These are phyloP conservation scores for Wickerhamiella brachini DNA, from an alignment of 805 yeast genomes.

Conservation along the genomic window DNA sequence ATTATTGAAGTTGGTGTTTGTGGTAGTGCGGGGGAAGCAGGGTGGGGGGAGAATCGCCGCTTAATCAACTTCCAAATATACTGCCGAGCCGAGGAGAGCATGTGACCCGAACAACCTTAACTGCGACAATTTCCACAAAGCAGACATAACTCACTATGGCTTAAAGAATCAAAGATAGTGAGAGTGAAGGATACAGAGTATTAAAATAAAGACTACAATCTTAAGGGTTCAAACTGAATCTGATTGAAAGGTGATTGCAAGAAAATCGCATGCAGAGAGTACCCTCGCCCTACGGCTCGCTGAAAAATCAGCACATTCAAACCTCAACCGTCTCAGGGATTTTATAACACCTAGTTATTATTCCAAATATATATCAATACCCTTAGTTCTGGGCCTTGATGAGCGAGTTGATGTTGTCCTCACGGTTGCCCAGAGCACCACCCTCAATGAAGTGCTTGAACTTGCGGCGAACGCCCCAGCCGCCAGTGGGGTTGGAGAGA, in stretches of 20 bases:
- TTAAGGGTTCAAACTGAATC: no score
- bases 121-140: no score
- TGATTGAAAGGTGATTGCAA: no score
- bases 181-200: no score
- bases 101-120: not conserved
- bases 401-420: constrained; percentile 86
- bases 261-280: no score
- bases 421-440: constrained; percentile 98
- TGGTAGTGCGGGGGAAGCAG: not conserved
- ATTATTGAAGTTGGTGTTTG: not conserved
- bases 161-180: no score
- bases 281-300: no score
- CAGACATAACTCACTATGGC: no score
- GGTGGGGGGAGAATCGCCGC: not conserved
- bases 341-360: not conserved
- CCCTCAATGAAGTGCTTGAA: constrained; percentile 95
- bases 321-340: no score
- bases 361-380: constrained; percentile 5
- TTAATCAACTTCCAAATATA: no score
- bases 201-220: no score
- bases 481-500: constrained; percentile 93
- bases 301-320: no score
- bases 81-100: not conserved
- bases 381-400: constrained; percentile 83
- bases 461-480: constrained; percentile 95